Evolutionary conservation across 2,329 filamentous ascomycete genomes (phyloP).

Genomic region (Scedosporium boydii): DNA sequence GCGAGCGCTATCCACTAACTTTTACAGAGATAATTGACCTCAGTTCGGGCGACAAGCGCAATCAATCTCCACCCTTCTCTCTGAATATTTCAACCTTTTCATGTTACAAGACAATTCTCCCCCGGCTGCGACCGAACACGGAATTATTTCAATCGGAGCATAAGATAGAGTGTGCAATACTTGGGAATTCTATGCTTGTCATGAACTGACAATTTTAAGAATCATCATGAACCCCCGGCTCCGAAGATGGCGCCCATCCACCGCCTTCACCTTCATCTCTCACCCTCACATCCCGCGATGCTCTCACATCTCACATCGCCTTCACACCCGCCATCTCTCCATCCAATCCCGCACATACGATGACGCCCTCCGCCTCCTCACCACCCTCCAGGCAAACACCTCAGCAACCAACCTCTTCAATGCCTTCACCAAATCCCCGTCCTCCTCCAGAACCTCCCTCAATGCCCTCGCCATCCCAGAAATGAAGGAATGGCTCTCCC

Average conservation of each 20-base stretch:
- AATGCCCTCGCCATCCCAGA: constrained; percentile 73
- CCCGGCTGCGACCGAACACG: too few relatives aligned
- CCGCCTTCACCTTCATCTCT: background rate
- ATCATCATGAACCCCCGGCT: background rate
- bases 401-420: constrained; percentile 47
- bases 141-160: too few relatives aligned
- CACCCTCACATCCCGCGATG: background rate
- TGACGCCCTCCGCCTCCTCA: constrained; percentile 64
- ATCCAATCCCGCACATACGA: constrained; percentile 33
- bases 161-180: too few relatives aligned
- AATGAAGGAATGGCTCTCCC: constrained; percentile 67
- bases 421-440: constrained; percentile 19
- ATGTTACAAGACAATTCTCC: too few relatives aligned
- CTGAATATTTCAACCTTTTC: too few relatives aligned
- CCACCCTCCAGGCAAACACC: constrained; percentile 71
- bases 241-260: background rate
- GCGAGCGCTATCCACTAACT: too few relatives aligned
- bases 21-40: too few relatives aligned
- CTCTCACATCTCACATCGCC: background rate
- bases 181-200: too few relatives aligned
- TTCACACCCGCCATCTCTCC: background rate
- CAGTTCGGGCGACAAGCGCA: too few relatives aligned
- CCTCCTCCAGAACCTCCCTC: constrained; percentile 34
- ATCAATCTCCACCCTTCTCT: too few relatives aligned
- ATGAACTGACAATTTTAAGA: too few relatives aligned